Conservation (phyloP, 2,329 filamentous ascomycete genomes). For the Talaromyces piceae region DNA sequence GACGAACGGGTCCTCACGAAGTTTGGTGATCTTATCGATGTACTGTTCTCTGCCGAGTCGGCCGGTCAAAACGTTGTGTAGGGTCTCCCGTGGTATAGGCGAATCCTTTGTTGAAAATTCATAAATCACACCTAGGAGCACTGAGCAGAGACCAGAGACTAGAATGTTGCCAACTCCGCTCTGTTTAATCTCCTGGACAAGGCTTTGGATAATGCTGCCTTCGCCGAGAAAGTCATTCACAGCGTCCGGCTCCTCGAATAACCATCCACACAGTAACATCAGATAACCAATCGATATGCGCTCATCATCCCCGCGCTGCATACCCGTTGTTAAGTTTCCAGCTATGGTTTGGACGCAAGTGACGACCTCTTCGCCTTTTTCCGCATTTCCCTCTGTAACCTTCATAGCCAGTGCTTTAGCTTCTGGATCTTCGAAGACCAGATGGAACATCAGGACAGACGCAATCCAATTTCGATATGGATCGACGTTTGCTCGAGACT, state of each 20-base stretch:
- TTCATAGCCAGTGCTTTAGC: conserved; percentile 73
- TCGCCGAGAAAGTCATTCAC: conserved; percentile 91
- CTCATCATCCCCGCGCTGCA: conserved; percentile 69
- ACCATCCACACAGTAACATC: conserved; percentile 80
- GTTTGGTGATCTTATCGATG: conserved; percentile 67
- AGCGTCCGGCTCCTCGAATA: conserved; percentile 85
- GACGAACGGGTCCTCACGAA: conserved; percentile 70
- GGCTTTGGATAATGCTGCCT: conserved; percentile 81
- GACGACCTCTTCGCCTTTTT: conserved; percentile 86
- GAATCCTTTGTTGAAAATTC: conserved; percentile 98
- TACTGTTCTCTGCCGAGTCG: conserved; percentile 81
- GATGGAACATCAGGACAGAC: conserved; percentile 74
- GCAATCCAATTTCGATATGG: conserved; percentile 90
- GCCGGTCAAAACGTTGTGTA: conserved; percentile 70
- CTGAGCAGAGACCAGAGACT: conserved; percentile 73
- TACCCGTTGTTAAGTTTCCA: conserved; percentile 72
- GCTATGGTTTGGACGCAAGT: conserved; percentile 86
- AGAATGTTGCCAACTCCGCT: conserved; percentile 55
- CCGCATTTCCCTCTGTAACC: conserved; percentile 81
- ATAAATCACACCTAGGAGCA: conserved; percentile 80
- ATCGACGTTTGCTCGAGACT: conserved; percentile 58
- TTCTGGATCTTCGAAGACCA: conserved; percentile 70
- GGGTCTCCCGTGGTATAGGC: conserved; percentile 69
- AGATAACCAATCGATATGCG: conserved; percentile 76
- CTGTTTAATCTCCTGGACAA: conserved; percentile 68